Base-by-base conservation (phyloP, 2,329 filamentous ascomycete genomes). In the Fusarium armeniacum region DNA sequence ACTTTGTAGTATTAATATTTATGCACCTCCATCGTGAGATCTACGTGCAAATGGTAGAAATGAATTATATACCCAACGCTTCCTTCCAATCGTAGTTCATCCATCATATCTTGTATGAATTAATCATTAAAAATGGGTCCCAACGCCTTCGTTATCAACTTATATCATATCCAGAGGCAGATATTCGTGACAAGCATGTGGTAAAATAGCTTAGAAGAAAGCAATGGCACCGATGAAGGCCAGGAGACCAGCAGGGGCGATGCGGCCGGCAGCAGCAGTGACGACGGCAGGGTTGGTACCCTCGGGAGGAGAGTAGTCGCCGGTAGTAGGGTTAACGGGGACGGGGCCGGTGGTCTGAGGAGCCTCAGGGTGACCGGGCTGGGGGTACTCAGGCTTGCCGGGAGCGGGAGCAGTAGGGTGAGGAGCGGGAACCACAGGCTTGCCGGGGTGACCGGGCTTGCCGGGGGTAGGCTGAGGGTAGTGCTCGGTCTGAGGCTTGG, bases 201-300 rank as follows among this genome's bases (percentile, higher is more conserved):
- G 53, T 30, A 16, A 22, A 36, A 33, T 53, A 43, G 46, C 43
- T 86, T 88, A 89, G 82, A 89, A 83, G 76, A 85, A 81, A 78
- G 86, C 87, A 76, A 85, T 86, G 65, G 89, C 77, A 76, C 85
- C 88, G 78, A 89, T 81, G 73, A 89, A 77, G 83, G 85, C 87
- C 73, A 86, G 86, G 72, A 90, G 6, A 15, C 66, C 66, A 32
- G 66, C 66, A 13, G 66, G 66, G 30, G 56, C 66, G 22, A 67
- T 46, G 40, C 66, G 85, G 73, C 82, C 86, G 67, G 85, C 88
- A 70, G 86, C 87, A 44, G 86, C 87, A 71, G 88, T 79, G 76
- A 81, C 84, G 70, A 84, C 82, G 69, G 79, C 80, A 82, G 86
- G 87, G 82, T 80, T 84, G 70, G 86, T 87, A 79, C 83, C 85